Evolutionary conservation across 1,139 yeast species (phyloP), one percentile per base, ranked within the genome.

Genomic region (Candida tunisiensis): DNA sequence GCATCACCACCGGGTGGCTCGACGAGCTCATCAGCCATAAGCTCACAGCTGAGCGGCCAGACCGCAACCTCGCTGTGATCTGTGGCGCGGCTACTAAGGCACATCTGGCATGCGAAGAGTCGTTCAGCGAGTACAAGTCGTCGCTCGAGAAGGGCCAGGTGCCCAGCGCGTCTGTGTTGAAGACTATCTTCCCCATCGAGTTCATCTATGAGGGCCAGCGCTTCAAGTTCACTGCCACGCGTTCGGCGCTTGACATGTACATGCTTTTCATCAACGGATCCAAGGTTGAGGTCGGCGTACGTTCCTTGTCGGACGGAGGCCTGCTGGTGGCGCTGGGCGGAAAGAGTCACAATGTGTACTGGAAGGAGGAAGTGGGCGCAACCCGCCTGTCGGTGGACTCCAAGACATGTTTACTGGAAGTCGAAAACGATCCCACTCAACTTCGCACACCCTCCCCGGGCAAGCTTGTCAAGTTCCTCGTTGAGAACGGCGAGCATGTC

Each of bases 381-480:
- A 85, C 95, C n/a, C 74, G 98, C 57, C 57, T 88, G 42, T 79
- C 94, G 14, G 94, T 88, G 24, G 95, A 88, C 51, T 72, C 93
- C 34, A 88, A 82, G 61, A 85, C 98, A 23, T 88, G 96, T 50
- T 59, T 82, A 40, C 66, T 88, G 39, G 98, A 88, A 56, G 77
- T 68, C 34, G 99, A 88, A 60, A 85, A 82, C 46, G 99, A 88
- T 47, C 99, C 99, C 40, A 88, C 99, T 26, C 98, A 91, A 60
- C 65, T 91, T 48, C 74, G 96, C 60, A 82, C 98, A 25, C 98
- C 98, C 25, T 85, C 96, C 24, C 99, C 98, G 30, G 99, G 99
- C 64, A 88, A 91, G 57, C 68, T 88, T 42, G 93, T 85, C 34
- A 82, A 82, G 51, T 91, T 72, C 54, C 64, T 88, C 44, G 93